Conservation (phyloP, 495 filamentous ascomycete species). For the Daldinia childiae region DNA sequence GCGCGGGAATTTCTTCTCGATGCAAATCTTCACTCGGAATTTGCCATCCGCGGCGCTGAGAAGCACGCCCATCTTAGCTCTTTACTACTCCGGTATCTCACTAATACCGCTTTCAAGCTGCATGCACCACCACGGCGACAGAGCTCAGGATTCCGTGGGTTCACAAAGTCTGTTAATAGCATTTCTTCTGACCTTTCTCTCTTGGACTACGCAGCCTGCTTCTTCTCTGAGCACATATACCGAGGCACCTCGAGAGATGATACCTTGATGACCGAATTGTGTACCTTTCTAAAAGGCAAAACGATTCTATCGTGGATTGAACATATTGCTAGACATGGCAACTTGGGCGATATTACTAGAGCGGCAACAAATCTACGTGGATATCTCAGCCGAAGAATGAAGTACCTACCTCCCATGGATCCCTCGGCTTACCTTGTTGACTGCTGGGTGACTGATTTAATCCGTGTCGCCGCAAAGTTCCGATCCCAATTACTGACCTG, state of each 20-base stretch:
- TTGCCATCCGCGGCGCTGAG: slow-evolving; percentile 25
- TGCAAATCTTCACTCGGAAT: slow-evolving; percentile 14
- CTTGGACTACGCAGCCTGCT: slow-evolving; percentile 35
- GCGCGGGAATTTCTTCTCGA: slow-evolving; percentile 47
- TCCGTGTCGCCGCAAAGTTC: slow-evolving; percentile 50
- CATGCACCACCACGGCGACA: neutral
- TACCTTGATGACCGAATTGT: slow-evolving; percentile 28
- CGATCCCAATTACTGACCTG: slow-evolving; percentile 38
- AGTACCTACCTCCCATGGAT: slow-evolving; percentile 42
- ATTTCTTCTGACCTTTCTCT: neutral
- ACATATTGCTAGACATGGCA: slow-evolving; percentile 31
- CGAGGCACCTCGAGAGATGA: slow-evolving; percentile 29
- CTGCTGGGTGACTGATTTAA: slow-evolving; percentile 47
- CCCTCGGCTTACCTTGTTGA: slow-evolving; percentile 26
- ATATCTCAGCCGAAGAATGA: slow-evolving; percentile 39
- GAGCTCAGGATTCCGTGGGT: neutral
- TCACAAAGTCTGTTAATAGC: neutral
- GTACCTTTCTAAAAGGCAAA: slow-evolving; percentile 31
- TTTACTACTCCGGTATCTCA: slow-evolving; percentile 40
- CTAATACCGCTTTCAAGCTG: slow-evolving; percentile 23
- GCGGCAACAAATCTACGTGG: slow-evolving; percentile 44
- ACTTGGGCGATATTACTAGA: slow-evolving; percentile 31
- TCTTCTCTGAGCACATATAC: slow-evolving; percentile 46
- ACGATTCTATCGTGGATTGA: slow-evolving; percentile 48
- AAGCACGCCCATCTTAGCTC: slow-evolving; percentile 38